Evolutionary conservation across 1,284 basidiomycete genomes (phyloP).

Genomic region (Puccinia coronata): DNA sequence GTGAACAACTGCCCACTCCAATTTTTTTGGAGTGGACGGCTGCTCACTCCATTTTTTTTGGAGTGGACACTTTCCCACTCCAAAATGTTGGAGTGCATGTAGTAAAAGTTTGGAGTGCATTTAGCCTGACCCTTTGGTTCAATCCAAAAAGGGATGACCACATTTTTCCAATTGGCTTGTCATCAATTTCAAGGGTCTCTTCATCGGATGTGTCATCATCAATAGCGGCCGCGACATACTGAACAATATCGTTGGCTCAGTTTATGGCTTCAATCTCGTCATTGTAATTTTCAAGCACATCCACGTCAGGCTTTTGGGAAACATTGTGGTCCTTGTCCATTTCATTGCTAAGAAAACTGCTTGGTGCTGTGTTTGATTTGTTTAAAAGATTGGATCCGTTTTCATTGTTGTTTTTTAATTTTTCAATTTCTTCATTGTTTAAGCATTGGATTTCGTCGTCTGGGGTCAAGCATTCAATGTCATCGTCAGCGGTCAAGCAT

Average conservation of each 20-base stretch:
- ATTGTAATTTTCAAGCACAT: neutral
- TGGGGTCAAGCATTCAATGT: neutral
- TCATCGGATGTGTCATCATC: slow-evolving; percentile 11
- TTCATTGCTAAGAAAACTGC: neutral
- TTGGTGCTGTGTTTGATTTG: neutral
- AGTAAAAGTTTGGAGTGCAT: too few species aligned
- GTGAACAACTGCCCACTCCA: too few species aligned
- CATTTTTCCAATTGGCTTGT: neutral
- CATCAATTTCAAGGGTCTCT: neutral
- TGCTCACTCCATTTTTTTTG: too few species aligned
- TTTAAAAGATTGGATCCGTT: neutral
- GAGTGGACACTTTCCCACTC: too few species aligned
- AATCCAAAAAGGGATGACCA: neutral
- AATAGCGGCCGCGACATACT: neutral
- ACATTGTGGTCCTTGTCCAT: neutral
- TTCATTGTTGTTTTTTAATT: neutral
- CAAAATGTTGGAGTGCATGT: too few species aligned
- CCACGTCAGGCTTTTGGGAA: neutral
- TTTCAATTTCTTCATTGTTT: neutral
- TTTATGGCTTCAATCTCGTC: neutral
- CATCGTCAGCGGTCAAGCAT: too few species aligned
- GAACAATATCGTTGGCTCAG: neutral
- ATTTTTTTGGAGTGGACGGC: too few species aligned
- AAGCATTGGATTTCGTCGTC: neutral
- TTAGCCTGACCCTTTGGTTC: too few species aligned